phyloP scores from a whole-genome alignment of 306 rosid genomes.

The Vigna reflexopilosa region DNA sequence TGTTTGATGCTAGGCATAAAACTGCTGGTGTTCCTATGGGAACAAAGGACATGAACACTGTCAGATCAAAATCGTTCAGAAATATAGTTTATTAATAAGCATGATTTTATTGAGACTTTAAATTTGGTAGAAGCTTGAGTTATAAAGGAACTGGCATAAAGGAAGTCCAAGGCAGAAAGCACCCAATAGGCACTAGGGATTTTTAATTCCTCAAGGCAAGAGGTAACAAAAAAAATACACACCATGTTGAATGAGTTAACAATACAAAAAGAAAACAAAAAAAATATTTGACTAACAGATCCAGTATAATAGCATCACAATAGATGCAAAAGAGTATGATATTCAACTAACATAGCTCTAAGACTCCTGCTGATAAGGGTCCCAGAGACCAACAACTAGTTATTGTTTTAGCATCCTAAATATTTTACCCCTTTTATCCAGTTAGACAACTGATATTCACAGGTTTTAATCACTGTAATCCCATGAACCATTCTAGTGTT shows the following conservation, averaged over 20 bases:
- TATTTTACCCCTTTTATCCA: not conserved
- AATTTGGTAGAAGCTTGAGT: not conserved
- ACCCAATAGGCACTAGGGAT: too few relatives aligned
- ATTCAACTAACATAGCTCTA: not conserved
- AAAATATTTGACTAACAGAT: not conserved
- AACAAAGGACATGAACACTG: constrained; percentile 38
- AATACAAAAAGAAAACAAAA: not conserved
- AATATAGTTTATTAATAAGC: not conserved
- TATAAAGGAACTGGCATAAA: not conserved
- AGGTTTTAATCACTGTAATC: too few relatives aligned
- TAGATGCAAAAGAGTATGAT: not conserved
- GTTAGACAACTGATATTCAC: too few relatives aligned
- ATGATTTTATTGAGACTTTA: not conserved
- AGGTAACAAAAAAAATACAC: not conserved
- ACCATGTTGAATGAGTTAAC: not conserved
- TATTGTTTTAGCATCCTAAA: not conserved
- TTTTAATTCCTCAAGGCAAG: not conserved
- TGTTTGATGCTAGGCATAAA: constrained; percentile 47
- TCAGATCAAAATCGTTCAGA: constrained; percentile 31
- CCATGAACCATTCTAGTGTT: not conserved
- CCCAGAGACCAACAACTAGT: not conserved
- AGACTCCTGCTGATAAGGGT: not conserved
- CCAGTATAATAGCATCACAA: not conserved
- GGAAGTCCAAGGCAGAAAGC: too few relatives aligned
- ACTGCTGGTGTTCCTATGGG: constrained; percentile 39